Base-by-base conservation (phyloP, 2,329 filamentous ascomycete species). In the Bipolaris sorokiniana region DNA sequence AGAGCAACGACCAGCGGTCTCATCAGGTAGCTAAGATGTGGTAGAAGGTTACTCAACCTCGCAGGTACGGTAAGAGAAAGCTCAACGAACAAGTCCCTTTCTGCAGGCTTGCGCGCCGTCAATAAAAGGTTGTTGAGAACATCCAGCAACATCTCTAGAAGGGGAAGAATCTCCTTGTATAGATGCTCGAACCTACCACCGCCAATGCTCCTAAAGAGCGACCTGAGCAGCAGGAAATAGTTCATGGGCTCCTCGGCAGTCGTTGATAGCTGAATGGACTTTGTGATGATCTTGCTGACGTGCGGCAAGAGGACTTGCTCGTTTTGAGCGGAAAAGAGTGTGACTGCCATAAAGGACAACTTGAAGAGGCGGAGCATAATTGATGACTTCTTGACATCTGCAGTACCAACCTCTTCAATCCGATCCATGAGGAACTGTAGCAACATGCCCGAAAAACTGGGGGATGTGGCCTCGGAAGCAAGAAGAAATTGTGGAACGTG, bases 401-500 rank as follows among this genome's bases (percentile, higher is more conserved):
- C 88, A 0, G 92, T 95, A 20, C 95, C 95, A 41, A 99, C 92
- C 73, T 99, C 91, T 62, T 96, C 90, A 56, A 99, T 96, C 51
- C 91, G 90, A 68, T 94, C 90, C 95, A 99, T 99, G 58, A 99
- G 82, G 73, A 99, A 99, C 64, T 96, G 92, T 46, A 99, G 81
- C 23, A 99, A 86, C 95, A 99, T 98, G 37, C 96, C 95, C 60
- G 93, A 97, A 77, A 99, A 99, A 63, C 92, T 96, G 1, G 95
- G 93, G 23, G 93, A 97, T 0, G 96, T 99, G 4, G 94, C 94
- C 79, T 99, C 95, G 69, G 93, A 97, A n/a, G 96, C 95, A 49
- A 99, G 86, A 78, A 99, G 95, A 77, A 98, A 99, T 72, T 99
- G 95, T 6, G 95, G 94, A 54, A 99, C 91, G 76, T 99, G 95